Evolutionary conservation across 2,329 filamentous ascomycete genomes (phyloP), one percentile per base, ranked within the genome.

Genomic region (Phaeoacremonium minimum): DNA sequence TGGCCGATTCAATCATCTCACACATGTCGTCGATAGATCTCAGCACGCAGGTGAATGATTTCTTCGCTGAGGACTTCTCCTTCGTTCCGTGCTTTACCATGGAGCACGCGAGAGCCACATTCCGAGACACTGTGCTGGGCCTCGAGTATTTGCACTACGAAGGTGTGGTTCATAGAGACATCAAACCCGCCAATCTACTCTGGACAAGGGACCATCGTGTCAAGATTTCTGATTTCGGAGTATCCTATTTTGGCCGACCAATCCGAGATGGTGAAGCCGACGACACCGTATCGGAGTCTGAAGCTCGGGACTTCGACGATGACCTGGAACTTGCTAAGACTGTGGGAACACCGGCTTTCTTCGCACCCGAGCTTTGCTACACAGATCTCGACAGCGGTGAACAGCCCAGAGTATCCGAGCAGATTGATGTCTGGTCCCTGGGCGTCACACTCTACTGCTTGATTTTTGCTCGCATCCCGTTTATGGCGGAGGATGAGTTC

Each of bases 221-320:
- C 53, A 98, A 98, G 69, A 98, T 98, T 42, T 97, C 93, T 5
- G 93, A 98, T 55, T 98, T 98, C 66, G 93, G 93, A 19, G 93
- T 98, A 2, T 98, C 93, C 2, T 98, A 97, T 60, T 87, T 98
- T 44, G 93, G 93, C 18, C 81, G 88, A 34, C 88, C 88, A 2
- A 85, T 90, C 40, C 77, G 87, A 28, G 87, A 95, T 32, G 86
- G 85, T 36, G 87, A 94, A 50, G 75, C 80, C 26, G 83, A 87
- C 40, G 84, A 89, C 61, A 82, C 66, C 42, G 81, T 69, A 14
- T 84, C 84, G 4, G 87, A 94, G 55, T 87, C 83, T 1, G 90
- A 96, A 57, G 85, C 87, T 9, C 81, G 80, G 28, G 87, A 95
- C 52, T 80, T 95, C 40, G 90, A 96, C 49, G 88, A 96, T 56